Conservation (phyloP, 257 asterid genomes). For the Marsdenia floribunda region DNA sequence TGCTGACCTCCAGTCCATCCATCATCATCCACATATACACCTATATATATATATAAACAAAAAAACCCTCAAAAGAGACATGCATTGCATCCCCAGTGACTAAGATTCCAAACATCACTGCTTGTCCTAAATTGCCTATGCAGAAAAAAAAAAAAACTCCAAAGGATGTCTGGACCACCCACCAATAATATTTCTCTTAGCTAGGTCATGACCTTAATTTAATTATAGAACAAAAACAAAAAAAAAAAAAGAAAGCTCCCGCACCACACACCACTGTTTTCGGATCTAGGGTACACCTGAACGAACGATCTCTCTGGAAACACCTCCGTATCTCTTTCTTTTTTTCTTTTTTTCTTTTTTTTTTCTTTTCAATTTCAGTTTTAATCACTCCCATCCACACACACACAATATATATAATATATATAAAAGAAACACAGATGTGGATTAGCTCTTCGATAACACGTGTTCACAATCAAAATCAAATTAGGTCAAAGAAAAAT, state of each 20-base stretch:
- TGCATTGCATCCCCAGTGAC: not conserved
- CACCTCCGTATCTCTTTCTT: not conserved
- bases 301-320: conserved; percentile 24
- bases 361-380: too few relatives aligned
- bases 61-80: too few relatives aligned
- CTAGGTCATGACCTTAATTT: conserved; percentile 1
- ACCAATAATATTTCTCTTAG: too few relatives aligned
- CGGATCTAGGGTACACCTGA: conserved; percentile 39
- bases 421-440: not conserved
- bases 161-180: conserved; percentile 22
- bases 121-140: not conserved
- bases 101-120: not conserved
- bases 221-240: too few relatives aligned
- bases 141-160: not conserved
- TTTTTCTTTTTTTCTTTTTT: too few relatives aligned
- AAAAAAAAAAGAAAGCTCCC: conserved; percentile 1
- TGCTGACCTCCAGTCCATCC: too few relatives aligned
- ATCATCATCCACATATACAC: too few relatives aligned
- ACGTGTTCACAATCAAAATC: conserved; percentile 10
- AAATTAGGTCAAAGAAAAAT: not conserved
- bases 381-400: too few relatives aligned
- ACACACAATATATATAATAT: too few relatives aligned
- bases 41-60: too few relatives aligned
- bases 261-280: conserved; percentile 24
- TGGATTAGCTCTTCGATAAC: conserved; percentile 16